A percentile compares a stretch with the other conserved stretches of the same genome.
Conservation (phyloP, 1,284 basidiomycete genomes). For the Puccinia coronata region DNA sequence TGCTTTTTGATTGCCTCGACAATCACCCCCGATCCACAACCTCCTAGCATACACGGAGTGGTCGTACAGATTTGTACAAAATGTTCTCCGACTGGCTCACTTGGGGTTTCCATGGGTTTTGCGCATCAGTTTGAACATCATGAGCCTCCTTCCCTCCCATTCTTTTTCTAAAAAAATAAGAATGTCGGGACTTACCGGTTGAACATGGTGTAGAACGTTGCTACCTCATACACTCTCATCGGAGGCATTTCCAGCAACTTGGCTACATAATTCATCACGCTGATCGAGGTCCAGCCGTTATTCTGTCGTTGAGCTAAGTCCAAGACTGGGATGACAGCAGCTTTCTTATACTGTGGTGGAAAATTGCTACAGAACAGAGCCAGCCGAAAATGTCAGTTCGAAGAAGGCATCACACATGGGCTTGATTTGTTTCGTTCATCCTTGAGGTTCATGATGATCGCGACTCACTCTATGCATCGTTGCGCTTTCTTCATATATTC, state of each 20-base stretch:
- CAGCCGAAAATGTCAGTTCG: no score
- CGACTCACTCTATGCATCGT: conserved; percentile 56
- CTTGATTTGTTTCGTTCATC: no score
- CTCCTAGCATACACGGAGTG: conserved; percentile 95
- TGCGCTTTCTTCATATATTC: conserved; percentile 81
- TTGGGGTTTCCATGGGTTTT: no score
- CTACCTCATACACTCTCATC: conserved; percentile 99
- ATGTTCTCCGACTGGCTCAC: conserved; percentile 89
- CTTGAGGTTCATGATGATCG: not conserved
- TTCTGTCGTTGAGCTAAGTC: conserved; percentile 97
- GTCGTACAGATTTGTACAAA: conserved; percentile 99
- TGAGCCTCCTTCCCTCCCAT: not conserved
- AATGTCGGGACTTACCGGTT: conserved; percentile 62
- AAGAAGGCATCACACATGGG: no score
- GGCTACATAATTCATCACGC: conserved; percentile 92
- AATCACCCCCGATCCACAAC: conserved; percentile 78
- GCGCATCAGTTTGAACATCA: not conserved
- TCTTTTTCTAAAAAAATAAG: not conserved
- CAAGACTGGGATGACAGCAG: conserved; percentile 89
- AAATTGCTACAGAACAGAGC: conserved; percentile 81
- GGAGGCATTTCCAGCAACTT: conserved; percentile 84
- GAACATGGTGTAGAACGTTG: conserved; percentile 99
- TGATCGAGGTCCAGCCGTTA: conserved; percentile 97
- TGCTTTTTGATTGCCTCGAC: conserved; percentile 80
- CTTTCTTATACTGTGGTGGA: conserved; percentile 94